phyloP scores from a whole-genome alignment of 805 yeast genomes.

The Candida silvicultrix region DNA sequence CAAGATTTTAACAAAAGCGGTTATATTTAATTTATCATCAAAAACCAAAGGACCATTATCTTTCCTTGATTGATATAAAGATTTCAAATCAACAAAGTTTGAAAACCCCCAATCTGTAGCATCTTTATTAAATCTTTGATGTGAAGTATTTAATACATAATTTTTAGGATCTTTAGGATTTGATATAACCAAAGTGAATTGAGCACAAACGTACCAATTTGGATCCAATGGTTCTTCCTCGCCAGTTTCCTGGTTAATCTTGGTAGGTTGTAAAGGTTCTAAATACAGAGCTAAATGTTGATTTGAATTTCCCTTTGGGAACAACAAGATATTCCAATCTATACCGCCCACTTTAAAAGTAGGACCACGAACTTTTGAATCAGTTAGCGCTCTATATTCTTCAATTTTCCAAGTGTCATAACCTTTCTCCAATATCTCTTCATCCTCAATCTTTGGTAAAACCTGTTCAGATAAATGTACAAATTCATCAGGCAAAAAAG shows the following conservation, averaged over 20 bases:
- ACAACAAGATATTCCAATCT: constrained; percentile 65
- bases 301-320: constrained; percentile 68
- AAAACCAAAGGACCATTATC: constrained; percentile 31
- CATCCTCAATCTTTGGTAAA: constrained; percentile 23
- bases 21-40: constrained; percentile 57
- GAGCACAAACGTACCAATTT: constrained; percentile 87
- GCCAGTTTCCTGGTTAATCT: constrained; percentile 21
- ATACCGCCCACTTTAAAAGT: constrained; percentile 52
- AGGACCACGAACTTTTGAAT: constrained; percentile 30
- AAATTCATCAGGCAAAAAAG: constrained; percentile 8
- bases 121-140: constrained; percentile 67
- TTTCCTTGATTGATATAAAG: constrained; percentile 22
- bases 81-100: constrained; percentile 53
- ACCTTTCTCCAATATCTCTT: constrained; percentile 24
- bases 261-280: constrained; percentile 51
- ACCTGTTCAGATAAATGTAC: constrained; percentile 11
- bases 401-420: constrained; percentile 34
- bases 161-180: constrained; percentile 64
- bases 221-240: constrained; percentile 29
- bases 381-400: constrained; percentile 22
- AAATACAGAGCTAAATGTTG: constrained; percentile 66
- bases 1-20: constrained; percentile 70
- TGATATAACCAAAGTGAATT: constrained; percentile 80
- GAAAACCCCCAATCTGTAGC: constrained; percentile 98
- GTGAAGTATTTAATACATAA: constrained; percentile 57